A percentile compares a stretch with the other conserved stretches of the same genome.
Conservation (phyloP, 495 filamentous ascomycete species). For the Penicillium antarcticum region DNA sequence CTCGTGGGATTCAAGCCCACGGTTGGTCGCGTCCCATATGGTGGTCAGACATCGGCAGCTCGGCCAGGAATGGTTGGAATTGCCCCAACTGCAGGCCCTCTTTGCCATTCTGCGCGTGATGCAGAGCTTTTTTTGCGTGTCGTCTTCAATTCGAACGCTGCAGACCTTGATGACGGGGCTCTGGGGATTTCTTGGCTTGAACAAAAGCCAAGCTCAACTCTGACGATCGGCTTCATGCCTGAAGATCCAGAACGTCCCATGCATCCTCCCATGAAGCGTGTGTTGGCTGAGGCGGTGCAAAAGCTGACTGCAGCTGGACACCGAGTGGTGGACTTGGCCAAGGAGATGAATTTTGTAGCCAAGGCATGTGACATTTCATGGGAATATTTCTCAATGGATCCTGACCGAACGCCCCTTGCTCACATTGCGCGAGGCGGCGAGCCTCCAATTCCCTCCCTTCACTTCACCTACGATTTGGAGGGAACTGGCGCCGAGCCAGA, state of each 20-base stretch:
- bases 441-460: slow-evolving; percentile 16
- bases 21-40: slow-evolving; percentile 24
- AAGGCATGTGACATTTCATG: slow-evolving; percentile 13
- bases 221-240: slow-evolving; percentile 15
- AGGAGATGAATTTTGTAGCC: slow-evolving; percentile 4
- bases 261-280: slow-evolving; percentile 17
- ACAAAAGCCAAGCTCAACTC: slow-evolving; percentile 1
- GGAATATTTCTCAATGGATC: slow-evolving; percentile 21
- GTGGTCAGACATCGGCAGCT: slow-evolving; percentile 33
- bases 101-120: slow-evolving; percentile 53
- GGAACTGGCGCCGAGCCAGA: slow-evolving; percentile 9
- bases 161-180: slow-evolving; percentile 8
- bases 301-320: slow-evolving; percentile 12
- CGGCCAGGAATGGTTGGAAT: slow-evolving; percentile 15
- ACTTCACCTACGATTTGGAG: slow-evolving; percentile 11
- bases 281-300: slow-evolving; percentile 1
- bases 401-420: slow-evolving; percentile 9
- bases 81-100: slow-evolving; percentile 41
- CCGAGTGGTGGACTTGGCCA: slow-evolving; percentile 5
- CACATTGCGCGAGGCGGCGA: slow-evolving; percentile 23
- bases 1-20: slow-evolving; percentile 35
- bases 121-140: slow-evolving; percentile 44
- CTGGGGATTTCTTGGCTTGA: slow-evolving; percentile 17
- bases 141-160: slow-evolving; percentile 1
- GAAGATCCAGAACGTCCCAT: slow-evolving; percentile 16